Percentiles rank a stretch among this genome's conserved stretches.
These are phyloP conservation scores for Phaeosphaeriaceae sp. DNA, from an alignment of 2,329 filamentous ascomycete genomes.

Conservation along the genomic window DNA sequence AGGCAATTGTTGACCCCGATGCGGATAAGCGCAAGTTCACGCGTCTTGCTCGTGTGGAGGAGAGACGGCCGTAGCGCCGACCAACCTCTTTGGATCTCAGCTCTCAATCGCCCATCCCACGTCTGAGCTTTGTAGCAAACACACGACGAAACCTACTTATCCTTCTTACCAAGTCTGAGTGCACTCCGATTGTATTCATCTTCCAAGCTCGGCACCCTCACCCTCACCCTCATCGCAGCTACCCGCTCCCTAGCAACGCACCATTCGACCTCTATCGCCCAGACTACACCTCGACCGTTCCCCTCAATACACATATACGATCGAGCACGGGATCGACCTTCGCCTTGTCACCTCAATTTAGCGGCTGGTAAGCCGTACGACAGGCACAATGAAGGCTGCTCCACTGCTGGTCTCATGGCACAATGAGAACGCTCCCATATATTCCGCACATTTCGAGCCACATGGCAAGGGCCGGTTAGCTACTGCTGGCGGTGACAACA, in stretches of 20 bases:
- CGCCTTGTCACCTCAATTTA: constrained; percentile 5
- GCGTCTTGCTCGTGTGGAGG: constrained; percentile 15
- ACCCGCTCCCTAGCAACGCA: constrained; percentile 16
- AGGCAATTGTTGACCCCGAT: background rate
- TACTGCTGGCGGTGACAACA: constrained; percentile 94
- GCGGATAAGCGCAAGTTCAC: background rate
- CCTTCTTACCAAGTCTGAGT: background rate
- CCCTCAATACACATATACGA: background rate
- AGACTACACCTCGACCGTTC: constrained; percentile 8
- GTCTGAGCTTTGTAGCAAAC: background rate
- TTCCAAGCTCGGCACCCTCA: constrained; percentile 13
- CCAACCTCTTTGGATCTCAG: no score
- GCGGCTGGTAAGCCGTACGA: constrained; percentile 31
- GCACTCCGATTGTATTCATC: background rate
- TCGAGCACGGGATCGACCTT: background rate
- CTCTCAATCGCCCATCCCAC: constrained; percentile 22
- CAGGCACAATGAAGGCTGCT: constrained; percentile 82
- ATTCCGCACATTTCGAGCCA: constrained; percentile 96
- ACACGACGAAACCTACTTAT: background rate
- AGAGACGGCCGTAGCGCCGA: constrained; percentile 17
- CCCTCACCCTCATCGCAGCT: constrained; percentile 20
- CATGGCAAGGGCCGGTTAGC: constrained; percentile 90
- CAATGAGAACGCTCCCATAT: constrained; percentile 94
- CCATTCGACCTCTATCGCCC: constrained; percentile 15
- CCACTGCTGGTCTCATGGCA: constrained; percentile 99